These are phyloP conservation scores for Metschnikowia shivogae DNA, from an alignment of 805 yeast genomes.

Conservation along the genomic window DNA sequence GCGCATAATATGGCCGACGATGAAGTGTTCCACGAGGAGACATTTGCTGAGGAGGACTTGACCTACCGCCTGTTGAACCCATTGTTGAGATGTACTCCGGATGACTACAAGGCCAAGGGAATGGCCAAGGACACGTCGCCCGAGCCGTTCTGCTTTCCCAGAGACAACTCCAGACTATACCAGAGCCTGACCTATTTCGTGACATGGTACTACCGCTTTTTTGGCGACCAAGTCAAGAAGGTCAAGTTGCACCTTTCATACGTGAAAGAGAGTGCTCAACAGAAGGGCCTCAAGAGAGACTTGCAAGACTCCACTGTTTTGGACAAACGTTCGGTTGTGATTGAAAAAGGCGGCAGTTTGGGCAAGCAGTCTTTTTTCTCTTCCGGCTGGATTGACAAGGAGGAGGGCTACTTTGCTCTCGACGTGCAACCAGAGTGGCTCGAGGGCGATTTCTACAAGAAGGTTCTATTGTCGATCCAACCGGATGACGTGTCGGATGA, in stretches of 20 bases:
- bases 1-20: slow-evolving; percentile 71
- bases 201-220: slow-evolving; percentile 75
- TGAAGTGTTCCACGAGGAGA: slow-evolving; percentile 53
- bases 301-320: slow-evolving; percentile 12
- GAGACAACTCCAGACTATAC: slow-evolving; percentile 53
- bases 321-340: slow-evolving; percentile 28
- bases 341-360: slow-evolving; percentile 37
- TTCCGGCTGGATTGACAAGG: slow-evolving; percentile 65
- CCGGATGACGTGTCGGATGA: slow-evolving; percentile 64
- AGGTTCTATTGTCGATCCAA: slow-evolving; percentile 66
- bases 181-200: slow-evolving; percentile 65
- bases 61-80: slow-evolving; percentile 73
- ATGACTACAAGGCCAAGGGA: slow-evolving; percentile 63
- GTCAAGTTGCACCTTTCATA: slow-evolving; percentile 67
- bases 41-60: slow-evolving; percentile 61
- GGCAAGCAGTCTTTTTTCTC: slow-evolving; percentile 49
- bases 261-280: slow-evolving; percentile 50
- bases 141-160: slow-evolving; percentile 86
- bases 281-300: slow-evolving; percentile 55
- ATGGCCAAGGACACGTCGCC: slow-evolving; percentile 49
- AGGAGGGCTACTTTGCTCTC: slow-evolving; percentile 61
- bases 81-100: slow-evolving; percentile 80
- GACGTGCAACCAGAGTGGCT: slow-evolving; percentile 64
- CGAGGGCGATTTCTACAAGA: slow-evolving; percentile 44
- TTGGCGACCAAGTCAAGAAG: slow-evolving; percentile 49